Evolutionary conservation across 2,329 filamentous ascomycete genomes (phyloP).

Genomic region (Rutstroemia sydowiana): DNA sequence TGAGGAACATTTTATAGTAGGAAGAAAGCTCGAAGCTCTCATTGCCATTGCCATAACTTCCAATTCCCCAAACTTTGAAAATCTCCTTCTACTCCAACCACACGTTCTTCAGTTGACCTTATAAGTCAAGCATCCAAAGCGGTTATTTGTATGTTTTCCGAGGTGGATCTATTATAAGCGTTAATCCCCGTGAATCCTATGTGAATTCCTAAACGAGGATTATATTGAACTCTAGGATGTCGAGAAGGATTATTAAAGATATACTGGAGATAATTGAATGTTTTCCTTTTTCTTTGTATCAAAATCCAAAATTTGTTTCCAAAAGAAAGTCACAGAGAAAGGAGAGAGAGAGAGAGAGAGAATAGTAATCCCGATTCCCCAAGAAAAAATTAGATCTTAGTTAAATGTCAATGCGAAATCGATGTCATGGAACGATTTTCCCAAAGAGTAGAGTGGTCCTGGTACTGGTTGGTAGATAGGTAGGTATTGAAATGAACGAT

Average conservation of each 20-base stretch:
- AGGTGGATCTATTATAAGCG: not conserved
- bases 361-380: not conserved
- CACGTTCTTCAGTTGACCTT: not conserved
- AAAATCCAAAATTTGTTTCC: not conserved
- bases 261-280: not conserved
- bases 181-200: not conserved
- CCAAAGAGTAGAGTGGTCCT: too few relatives aligned
- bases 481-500: too few relatives aligned
- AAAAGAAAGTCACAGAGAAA: not conserved
- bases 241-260: not conserved
- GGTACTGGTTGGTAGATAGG: too few relatives aligned
- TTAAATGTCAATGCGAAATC: not conserved
- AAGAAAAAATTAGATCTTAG: not conserved
- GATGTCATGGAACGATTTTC: too few relatives aligned
- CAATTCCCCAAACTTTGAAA: not conserved
- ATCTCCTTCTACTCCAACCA: not conserved
- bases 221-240: not conserved
- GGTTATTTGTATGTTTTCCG: not conserved
- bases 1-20: conserved; percentile 80
- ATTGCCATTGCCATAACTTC: conserved; percentile 27
- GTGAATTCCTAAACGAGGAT: not conserved
- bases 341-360: not conserved
- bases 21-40: conserved; percentile 60
- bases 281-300: not conserved
- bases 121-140: not conserved